Conservation (phyloP, 768 basidiomycete genomes). For the Tulasnella calospora region DNA sequence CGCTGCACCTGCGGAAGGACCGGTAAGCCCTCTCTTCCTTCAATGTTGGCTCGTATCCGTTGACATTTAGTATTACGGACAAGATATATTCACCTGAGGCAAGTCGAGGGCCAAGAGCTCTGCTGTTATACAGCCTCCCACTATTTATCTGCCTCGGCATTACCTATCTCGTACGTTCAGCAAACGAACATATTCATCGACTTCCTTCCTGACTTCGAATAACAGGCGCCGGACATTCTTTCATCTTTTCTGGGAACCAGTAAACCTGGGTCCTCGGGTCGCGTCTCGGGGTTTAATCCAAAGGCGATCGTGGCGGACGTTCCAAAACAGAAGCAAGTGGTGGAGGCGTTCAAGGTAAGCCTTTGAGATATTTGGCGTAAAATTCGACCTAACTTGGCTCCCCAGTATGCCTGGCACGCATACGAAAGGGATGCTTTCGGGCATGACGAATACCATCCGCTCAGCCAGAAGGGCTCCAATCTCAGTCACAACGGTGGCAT, state of each 20-base stretch:
- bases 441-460: slow-evolving; percentile 85
- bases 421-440: slow-evolving; percentile 92
- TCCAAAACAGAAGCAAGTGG: neutral
- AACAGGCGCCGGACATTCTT: neutral
- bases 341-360: slow-evolving; percentile 21
- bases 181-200: neutral
- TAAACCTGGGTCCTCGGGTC: neutral
- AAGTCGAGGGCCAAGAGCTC: neutral
- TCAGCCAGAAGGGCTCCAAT: slow-evolving; percentile 69
- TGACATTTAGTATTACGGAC: neutral
- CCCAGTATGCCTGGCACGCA: slow-evolving; percentile 76
- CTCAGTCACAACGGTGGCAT: slow-evolving; percentile 73
- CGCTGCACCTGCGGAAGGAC: neutral
- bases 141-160: neutral
- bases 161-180: neutral
- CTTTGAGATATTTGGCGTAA: neutral
- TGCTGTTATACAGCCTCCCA: neutral
- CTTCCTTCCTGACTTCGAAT: neutral
- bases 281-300: neutral
- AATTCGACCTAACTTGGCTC: neutral
- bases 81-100: neutral
- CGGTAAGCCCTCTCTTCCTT: neutral
- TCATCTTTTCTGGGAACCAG: neutral
- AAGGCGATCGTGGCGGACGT: slow-evolving; percentile 27
- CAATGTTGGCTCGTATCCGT: neutral